phyloP scores from a whole-genome alignment of 2,329 filamentous ascomycete genomes.

The Alternaria ventricosa region DNA sequence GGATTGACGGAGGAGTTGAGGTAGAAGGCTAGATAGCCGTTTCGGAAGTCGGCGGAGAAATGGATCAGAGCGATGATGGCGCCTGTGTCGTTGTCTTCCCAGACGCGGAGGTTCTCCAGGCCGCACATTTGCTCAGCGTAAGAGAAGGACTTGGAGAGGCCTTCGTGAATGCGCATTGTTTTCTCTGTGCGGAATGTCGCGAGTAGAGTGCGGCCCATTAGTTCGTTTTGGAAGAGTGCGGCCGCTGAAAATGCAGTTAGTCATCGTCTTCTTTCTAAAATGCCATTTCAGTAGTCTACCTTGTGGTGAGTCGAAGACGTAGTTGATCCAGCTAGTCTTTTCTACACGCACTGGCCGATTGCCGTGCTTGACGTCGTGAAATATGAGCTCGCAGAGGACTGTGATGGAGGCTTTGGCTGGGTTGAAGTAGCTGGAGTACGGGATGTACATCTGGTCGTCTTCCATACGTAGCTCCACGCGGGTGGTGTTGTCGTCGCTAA shows the following conservation, averaged over 20 bases:
- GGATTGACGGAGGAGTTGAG: constrained; percentile 49
- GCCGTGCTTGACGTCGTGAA: constrained; percentile 49
- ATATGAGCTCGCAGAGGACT: constrained; percentile 47
- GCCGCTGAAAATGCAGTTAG: constrained; percentile 31
- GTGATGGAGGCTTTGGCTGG: constrained; percentile 53
- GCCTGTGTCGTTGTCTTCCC: constrained; percentile 53
- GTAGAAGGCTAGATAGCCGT: constrained; percentile 55
- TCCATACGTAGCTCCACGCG: constrained; percentile 53
- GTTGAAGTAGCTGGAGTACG: constrained; percentile 55
- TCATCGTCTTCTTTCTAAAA: neutral
- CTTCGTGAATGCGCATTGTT: constrained; percentile 54
- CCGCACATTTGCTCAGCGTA: constrained; percentile 58
- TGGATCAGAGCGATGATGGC: constrained; percentile 55
- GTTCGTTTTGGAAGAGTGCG: constrained; percentile 53
- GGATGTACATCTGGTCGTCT: constrained; percentile 51
- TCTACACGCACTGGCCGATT: constrained; percentile 40
- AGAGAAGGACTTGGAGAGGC: constrained; percentile 49
- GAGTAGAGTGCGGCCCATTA: constrained; percentile 54
- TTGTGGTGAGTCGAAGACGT: constrained; percentile 47
- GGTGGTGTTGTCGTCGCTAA: constrained; percentile 52
- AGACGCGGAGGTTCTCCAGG: constrained; percentile 55
- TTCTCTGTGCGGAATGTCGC: constrained; percentile 53
- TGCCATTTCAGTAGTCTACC: constrained; percentile 19
- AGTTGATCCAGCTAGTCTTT: constrained; percentile 55
- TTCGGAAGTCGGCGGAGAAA: constrained; percentile 52